Conservation (phyloP, 495 filamentous ascomycete genomes). For the Annulohypoxylon stygium region DNA sequence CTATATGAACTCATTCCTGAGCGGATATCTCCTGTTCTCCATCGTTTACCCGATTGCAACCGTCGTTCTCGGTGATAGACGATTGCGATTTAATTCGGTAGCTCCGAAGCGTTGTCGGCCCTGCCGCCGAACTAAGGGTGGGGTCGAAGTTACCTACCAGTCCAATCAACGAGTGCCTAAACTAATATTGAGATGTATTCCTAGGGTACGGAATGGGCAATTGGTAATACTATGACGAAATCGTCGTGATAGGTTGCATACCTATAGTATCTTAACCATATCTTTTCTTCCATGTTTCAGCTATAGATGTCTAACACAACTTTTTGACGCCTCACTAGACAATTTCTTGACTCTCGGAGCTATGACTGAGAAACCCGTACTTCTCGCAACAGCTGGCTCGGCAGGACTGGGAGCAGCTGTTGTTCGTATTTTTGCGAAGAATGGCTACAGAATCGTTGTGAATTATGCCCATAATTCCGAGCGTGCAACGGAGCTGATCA, state of each 20-base stretch:
- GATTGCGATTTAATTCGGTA: conserved; percentile 5
- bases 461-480: conserved; percentile 10
- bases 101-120: background rate
- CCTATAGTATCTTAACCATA: too few relatives aligned
- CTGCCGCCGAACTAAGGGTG: background rate
- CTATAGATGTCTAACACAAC: background rate
- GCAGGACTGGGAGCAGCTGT: background rate
- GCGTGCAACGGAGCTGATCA: conserved; percentile 1
- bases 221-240: too few relatives aligned
- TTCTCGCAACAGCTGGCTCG: conserved; percentile 2
- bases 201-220: too few relatives aligned
- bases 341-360: background rate
- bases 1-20: background rate
- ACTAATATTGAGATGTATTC: too few relatives aligned
- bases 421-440: background rate
- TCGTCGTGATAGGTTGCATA: too few relatives aligned
- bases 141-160: background rate
- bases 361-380: background rate
- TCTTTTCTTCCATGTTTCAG: too few relatives aligned
- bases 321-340: background rate
- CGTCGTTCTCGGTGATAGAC: conserved; percentile 5
- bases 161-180: background rate
- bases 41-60: background rate
- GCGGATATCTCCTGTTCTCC: background rate
- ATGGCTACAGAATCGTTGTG: background rate